These are phyloP conservation scores for Biscutella laevigata DNA, from an alignment of 441 rosid species.

Conservation along the genomic window DNA sequence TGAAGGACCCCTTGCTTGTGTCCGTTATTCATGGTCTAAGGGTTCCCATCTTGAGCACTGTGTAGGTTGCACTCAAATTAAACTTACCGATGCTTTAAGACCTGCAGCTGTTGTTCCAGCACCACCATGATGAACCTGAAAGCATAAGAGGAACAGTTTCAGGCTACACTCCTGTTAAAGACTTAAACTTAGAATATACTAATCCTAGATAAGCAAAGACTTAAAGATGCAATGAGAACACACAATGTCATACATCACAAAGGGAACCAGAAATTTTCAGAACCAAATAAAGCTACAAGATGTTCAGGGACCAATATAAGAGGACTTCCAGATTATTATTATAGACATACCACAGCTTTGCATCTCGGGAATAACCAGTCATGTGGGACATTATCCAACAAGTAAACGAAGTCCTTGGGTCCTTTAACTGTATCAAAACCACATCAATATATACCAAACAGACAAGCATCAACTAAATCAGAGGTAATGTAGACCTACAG, in stretches of 20 bases:
- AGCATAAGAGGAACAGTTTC: constrained; percentile 7
- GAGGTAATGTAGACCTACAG: constrained; percentile 36
- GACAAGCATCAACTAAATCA: neutral
- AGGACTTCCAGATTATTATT: neutral
- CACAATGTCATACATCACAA: neutral
- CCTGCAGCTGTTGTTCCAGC: constrained; percentile 99
- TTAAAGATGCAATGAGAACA: neutral
- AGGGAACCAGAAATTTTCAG: neutral
- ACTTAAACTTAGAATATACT: neutral
- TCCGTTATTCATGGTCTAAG: too few relatives aligned
- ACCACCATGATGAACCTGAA: constrained; percentile 98
- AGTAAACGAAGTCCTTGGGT: constrained; percentile 67
- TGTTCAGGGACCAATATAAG: neutral
- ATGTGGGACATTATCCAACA: constrained; percentile 83
- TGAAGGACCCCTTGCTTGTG: too few relatives aligned
- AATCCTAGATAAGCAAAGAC: neutral
- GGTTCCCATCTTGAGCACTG: constrained; percentile 3
- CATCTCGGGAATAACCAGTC: constrained; percentile 92
- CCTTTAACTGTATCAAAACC: constrained; percentile 57
- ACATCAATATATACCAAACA: constrained; percentile 18
- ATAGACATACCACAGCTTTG: constrained; percentile 85
- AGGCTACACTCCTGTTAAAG: neutral
- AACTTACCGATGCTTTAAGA: constrained; percentile 82
- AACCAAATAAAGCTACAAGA: neutral
- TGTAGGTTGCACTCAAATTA: too few relatives aligned